These are phyloP conservation scores for Posidonia oceanica DNA, from an alignment of 116 monocot species.

Conservation along the genomic window DNA sequence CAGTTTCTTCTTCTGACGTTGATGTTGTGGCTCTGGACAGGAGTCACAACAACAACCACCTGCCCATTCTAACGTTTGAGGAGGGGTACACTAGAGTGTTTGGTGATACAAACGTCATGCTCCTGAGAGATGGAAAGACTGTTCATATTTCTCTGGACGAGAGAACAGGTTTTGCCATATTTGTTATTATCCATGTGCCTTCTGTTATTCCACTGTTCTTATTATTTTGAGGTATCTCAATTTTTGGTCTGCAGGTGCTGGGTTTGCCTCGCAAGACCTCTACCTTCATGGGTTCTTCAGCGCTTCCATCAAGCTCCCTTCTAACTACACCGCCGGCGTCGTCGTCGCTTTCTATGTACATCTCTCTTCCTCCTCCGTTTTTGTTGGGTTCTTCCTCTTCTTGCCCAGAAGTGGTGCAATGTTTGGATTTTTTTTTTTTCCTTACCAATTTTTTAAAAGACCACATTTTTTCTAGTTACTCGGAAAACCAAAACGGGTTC, in stretches of 20 bases:
- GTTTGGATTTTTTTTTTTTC: too few species aligned
- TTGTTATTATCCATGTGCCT: too few species aligned
- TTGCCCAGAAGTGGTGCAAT: too few species aligned
- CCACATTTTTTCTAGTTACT: too few species aligned
- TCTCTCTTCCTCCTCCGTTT: neutral
- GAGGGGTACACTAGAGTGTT: conserved; percentile 89
- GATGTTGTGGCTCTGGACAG: neutral
- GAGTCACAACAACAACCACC: neutral
- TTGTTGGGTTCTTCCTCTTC: too few species aligned
- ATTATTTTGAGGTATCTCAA: too few species aligned
- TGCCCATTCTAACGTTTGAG: conserved; percentile 42
- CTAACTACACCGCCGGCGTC: conserved; percentile 85
- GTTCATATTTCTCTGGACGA: conserved; percentile 78
- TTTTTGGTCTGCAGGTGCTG: conserved; percentile 7
- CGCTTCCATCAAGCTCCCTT: conserved; percentile 81
- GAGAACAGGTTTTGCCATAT: conserved; percentile 39
- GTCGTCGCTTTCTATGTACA: conserved; percentile 92
- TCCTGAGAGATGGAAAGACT: conserved; percentile 55
- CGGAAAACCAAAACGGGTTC: too few species aligned
- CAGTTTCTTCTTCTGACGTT: neutral
- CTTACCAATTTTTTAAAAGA: too few species aligned
- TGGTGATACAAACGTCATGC: conserved; percentile 75
- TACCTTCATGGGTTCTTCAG: conserved; percentile 87
- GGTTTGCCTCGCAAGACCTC: conserved; percentile 75
- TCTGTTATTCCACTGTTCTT: too few species aligned